phyloP scores from a whole-genome alignment of 257 asterid genomes.

The Salvia miltiorrhiza region DNA sequence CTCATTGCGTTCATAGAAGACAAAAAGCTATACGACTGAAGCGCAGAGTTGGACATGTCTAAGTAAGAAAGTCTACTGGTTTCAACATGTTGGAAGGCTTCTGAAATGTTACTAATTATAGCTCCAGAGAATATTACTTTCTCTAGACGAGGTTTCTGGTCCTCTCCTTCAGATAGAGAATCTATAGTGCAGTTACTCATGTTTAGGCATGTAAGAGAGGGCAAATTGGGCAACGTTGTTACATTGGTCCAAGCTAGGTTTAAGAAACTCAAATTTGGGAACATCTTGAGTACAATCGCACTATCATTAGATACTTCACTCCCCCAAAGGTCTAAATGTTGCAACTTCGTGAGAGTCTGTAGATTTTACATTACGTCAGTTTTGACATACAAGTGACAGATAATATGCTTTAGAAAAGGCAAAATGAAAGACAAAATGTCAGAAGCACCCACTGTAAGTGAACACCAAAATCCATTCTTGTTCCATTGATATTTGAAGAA shows the following conservation, averaged over 20 bases:
- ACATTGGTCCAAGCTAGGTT: slow-evolving; percentile 85
- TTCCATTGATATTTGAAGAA: neutral
- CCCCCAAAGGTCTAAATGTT: slow-evolving; percentile 86
- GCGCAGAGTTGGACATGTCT: slow-evolving; percentile 61
- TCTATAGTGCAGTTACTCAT: slow-evolving; percentile 82
- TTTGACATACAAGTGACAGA: slow-evolving; percentile 11
- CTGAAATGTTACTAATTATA: slow-evolving; percentile 39
- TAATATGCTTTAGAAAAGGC: neutral
- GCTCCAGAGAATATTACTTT: slow-evolving; percentile 68
- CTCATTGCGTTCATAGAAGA: slow-evolving; percentile 48
- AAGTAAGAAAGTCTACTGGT: slow-evolving; percentile 43
- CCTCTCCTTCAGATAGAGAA: slow-evolving; percentile 51
- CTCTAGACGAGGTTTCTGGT: slow-evolving; percentile 43
- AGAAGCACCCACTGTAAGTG: neutral
- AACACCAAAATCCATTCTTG: slow-evolving; percentile 1
- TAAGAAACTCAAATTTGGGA: slow-evolving; percentile 58
- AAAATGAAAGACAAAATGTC: neutral
- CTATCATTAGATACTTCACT: slow-evolving; percentile 65
- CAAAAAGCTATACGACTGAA: slow-evolving; percentile 52
- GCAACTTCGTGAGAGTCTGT: slow-evolving; percentile 68
- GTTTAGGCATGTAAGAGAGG: slow-evolving; percentile 63
- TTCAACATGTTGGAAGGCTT: slow-evolving; percentile 48
- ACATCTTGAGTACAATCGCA: slow-evolving; percentile 47
- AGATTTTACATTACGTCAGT: slow-evolving; percentile 14
- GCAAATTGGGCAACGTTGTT: slow-evolving; percentile 55